Percentiles rank a stretch among this genome's conserved stretches.
Evolutionary conservation across 306 rosid genomes (phyloP).

Genomic region (Corylus avellana): DNA sequence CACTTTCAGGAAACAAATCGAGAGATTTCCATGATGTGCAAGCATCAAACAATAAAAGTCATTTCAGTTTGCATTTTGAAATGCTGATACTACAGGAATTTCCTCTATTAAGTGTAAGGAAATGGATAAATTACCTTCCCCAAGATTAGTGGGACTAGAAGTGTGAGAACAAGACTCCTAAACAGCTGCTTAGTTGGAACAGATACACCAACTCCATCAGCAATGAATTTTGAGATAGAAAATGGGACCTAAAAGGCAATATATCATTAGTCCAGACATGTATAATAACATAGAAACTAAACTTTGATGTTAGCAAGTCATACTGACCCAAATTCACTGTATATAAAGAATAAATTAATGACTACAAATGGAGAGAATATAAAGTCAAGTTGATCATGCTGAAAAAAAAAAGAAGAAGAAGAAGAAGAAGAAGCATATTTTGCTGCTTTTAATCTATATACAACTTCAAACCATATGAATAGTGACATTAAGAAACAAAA

Average conservation of each 20-base stretch:
- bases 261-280: conserved; percentile 31
- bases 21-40: not conserved
- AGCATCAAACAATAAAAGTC: not conserved
- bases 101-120: not conserved
- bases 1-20: not conserved
- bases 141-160: conserved; percentile 74
- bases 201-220: conserved; percentile 81
- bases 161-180: conserved; percentile 68
- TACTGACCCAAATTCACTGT: not conserved
- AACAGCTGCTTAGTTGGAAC: conserved; percentile 81
- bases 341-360: not conserved
- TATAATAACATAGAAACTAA: not conserved
- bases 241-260: conserved; percentile 66
- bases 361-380: not conserved
- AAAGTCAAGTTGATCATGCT: too few relatives aligned
- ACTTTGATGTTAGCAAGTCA: conserved; percentile 21
- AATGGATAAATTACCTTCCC: conserved; percentile 72
- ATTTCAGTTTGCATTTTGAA: not conserved
- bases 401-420: not conserved
- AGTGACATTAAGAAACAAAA: conserved; percentile 1
- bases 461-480: not conserved
- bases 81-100: not conserved
- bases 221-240: conserved; percentile 77
- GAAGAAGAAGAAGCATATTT: not conserved
- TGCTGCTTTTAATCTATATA: not conserved